Evolutionary conservation across 2,329 filamentous ascomycete species (phyloP), one percentile per base, ranked within the genome.

Genomic region (Talaromyces rugulosus): DNA sequence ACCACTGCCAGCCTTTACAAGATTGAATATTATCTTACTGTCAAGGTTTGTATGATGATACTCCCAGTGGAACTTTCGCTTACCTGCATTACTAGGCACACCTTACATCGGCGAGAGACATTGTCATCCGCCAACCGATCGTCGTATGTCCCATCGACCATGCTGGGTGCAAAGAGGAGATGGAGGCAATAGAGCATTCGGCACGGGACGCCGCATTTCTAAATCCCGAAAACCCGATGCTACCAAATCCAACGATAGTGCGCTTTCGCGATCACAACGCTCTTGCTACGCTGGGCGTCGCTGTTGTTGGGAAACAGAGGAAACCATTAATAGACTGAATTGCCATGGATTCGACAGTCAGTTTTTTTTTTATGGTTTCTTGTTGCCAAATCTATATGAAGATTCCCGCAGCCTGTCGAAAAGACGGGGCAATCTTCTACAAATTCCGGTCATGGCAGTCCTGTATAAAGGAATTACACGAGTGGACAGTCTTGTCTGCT

Each of bases 181-280:
- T 99, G 92, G 93, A 96, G 70, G 93, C 93, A 42, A 98, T 99
- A 66, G 93, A 97, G 73, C 92, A 96, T 77, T 91, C 95, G 0
- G 95, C 95, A 51, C 94, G 93, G 75, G 94, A 98, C 69, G 94
- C 95, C 1, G 89, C 91, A 16, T 87, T 90, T 64, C 89, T 98
- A 64, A 92, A 94, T 68, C 89, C 89, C 0, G 91, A 96, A 64
- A 95, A 95, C 69, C 95, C 93, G 0, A 93, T 96, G 88, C 78
- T 97, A n/a, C 93, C 95, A 0, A 89, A 93, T 1, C 87, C 89
- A 65, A 88, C 85, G 7, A 95, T 99, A 65, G 86, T 98, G 62
- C 83, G 90, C 57, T 87, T 91, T 5, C 88, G 85, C 64, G 93
- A 98, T 72, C 87, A 81, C 36, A 81, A 84, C 56, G 86, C 86